phyloP scores from a whole-genome alignment of 192 early-diverging fungal species.

The Coemansia sp. region DNA sequence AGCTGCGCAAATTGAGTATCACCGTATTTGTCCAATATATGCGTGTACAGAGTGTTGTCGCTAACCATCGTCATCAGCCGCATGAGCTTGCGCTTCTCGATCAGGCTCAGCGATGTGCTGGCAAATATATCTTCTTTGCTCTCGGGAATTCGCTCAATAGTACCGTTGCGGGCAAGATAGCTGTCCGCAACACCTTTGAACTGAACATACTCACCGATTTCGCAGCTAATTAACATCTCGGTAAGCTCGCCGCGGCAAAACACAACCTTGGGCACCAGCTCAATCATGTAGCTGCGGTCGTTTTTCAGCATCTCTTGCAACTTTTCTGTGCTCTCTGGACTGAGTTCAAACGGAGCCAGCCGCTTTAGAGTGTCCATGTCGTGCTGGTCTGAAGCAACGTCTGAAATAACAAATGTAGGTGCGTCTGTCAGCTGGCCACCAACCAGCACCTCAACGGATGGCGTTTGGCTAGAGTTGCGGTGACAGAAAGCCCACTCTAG shows the following conservation, averaged over 20 bases:
- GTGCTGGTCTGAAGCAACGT: not conserved
- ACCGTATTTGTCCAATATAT: slow-evolving; percentile 22
- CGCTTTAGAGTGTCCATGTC: not conserved
- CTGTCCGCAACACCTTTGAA: slow-evolving; percentile 79
- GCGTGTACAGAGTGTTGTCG: slow-evolving; percentile 26
- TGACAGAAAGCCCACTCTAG: slow-evolving; percentile 22
- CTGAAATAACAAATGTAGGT: slow-evolving; percentile 11
- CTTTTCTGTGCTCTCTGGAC: not conserved
- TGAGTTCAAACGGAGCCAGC: slow-evolving; percentile 1
- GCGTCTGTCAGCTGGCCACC: not conserved
- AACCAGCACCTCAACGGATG: slow-evolving; percentile 12
- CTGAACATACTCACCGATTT: slow-evolving; percentile 83
- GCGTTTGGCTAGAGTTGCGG: slow-evolving; percentile 23
- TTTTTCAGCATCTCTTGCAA: slow-evolving; percentile 15
- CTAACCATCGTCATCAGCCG: slow-evolving; percentile 71
- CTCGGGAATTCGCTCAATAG: slow-evolving; percentile 72
- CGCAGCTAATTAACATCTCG: slow-evolving; percentile 71
- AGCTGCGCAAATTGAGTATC: slow-evolving; percentile 32
- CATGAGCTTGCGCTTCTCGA: slow-evolving; percentile 93
- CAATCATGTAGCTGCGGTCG: slow-evolving; percentile 33
- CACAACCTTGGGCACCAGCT: slow-evolving; percentile 60
- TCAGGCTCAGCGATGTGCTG: slow-evolving; percentile 65
- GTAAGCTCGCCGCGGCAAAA: slow-evolving; percentile 68
- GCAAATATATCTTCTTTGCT: slow-evolving; percentile 93
- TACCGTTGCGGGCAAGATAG: slow-evolving; percentile 51